Percentiles rank a stretch among this genome's conserved stretches.
Conservation (phyloP, 176 grass and related monocot genomes). For the Musa acuminata region DNA sequence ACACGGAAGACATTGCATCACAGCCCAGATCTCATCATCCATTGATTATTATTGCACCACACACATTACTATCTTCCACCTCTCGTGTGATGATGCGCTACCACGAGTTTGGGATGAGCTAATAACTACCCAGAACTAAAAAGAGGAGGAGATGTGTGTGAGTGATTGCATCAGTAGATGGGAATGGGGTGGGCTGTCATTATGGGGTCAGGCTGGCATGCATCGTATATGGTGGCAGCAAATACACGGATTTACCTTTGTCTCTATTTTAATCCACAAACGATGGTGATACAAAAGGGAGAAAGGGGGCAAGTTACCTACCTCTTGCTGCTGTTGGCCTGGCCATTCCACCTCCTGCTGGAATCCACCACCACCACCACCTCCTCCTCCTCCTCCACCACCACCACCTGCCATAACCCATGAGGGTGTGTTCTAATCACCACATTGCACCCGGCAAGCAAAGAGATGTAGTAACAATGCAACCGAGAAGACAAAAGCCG, state of each 20-base stretch:
- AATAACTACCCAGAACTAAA: too few relatives aligned
- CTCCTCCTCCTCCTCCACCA: not conserved
- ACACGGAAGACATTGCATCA: not conserved
- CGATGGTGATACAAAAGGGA: not conserved
- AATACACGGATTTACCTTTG: too few relatives aligned
- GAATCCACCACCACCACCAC: conserved; percentile 9
- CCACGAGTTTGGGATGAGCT: not conserved
- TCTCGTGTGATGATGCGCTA: not conserved
- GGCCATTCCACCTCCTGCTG: conserved; percentile 8
- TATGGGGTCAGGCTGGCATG: too few relatives aligned
- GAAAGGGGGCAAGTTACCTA: not conserved
- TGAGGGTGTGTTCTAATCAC: not conserved
- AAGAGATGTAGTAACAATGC: not conserved
- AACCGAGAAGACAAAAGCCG: not conserved
- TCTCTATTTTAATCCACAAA: too few relatives aligned
- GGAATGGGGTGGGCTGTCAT: too few relatives aligned
- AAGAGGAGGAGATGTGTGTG: too few relatives aligned
- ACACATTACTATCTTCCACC: not conserved
- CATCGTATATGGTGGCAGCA: too few relatives aligned
- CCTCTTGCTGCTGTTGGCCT: conserved; percentile 24
- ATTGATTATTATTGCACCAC: not conserved
- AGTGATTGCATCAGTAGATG: too few relatives aligned
- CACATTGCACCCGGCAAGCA: not conserved
- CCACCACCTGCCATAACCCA: not conserved
- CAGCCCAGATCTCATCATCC: too few relatives aligned